phyloP scores from a whole-genome alignment of 2,329 filamentous ascomycete species.

The Rhexocercosporidium sp. region DNA sequence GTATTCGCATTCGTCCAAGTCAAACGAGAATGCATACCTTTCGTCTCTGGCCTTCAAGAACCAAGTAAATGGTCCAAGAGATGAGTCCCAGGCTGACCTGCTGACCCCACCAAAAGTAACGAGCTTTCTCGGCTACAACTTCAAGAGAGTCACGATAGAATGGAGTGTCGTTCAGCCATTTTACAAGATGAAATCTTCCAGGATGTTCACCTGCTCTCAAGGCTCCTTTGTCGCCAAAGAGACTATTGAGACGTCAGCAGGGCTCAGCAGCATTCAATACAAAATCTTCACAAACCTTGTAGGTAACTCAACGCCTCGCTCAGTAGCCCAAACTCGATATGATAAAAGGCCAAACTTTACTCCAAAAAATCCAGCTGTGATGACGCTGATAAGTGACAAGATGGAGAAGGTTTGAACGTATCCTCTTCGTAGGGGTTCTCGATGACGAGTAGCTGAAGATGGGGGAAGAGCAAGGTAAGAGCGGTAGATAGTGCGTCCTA shows the following conservation, averaged over 20 bases:
- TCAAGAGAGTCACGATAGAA: conserved; percentile 49
- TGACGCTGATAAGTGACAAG: conserved; percentile 53
- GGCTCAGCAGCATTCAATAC: conserved; percentile 21
- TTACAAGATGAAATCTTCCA: conserved; percentile 36
- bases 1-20: background rate
- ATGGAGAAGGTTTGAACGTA: conserved; percentile 47
- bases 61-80: conserved; percentile 61
- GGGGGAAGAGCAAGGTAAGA: conserved; percentile 43
- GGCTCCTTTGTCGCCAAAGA: conserved; percentile 40
- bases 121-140: conserved; percentile 58
- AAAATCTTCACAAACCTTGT: conserved; percentile 40
- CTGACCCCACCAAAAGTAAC: conserved; percentile 66
- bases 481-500: conserved; percentile 34
- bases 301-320: conserved; percentile 47
- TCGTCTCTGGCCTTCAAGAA: conserved; percentile 62
- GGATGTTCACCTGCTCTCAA: conserved; percentile 40
- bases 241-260: conserved; percentile 31
- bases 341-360: conserved; percentile 50
- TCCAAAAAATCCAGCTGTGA: conserved; percentile 50
- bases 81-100: conserved; percentile 61
- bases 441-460: conserved; percentile 45
- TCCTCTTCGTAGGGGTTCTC: conserved; percentile 38
- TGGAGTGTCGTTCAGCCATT: conserved; percentile 39
- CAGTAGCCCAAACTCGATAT: conserved; percentile 56
- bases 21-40: conserved; percentile 36